A percentile compares a stretch with the other conserved stretches of the same genome.
phyloP scores from a whole-genome alignment of 2,329 filamentous ascomycete genomes.

The Bertia moriformis region DNA sequence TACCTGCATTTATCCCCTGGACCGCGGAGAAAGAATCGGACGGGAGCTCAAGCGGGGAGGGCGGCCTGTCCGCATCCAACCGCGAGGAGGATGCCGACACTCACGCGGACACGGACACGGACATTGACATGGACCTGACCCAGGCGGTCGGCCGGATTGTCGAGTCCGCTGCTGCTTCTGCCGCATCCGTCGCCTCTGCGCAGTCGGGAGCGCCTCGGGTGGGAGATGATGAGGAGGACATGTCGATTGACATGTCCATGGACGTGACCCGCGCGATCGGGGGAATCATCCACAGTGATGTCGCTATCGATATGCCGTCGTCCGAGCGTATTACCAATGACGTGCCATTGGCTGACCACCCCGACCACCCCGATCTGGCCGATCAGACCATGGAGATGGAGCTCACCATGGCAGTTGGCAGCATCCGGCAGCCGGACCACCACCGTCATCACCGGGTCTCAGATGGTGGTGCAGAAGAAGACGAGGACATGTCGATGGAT shows the following conservation, averaged over 20 bases:
- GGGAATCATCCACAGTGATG: not conserved
- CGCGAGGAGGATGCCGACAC: slow-evolving; percentile 4
- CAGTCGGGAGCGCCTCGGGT: slow-evolving; percentile 30
- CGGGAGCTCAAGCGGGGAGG: slow-evolving; percentile 9
- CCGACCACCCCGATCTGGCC: slow-evolving; percentile 25
- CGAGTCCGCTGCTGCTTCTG: slow-evolving; percentile 11
- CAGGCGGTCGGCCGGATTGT: slow-evolving; percentile 26
- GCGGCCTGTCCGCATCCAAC: slow-evolving; percentile 1
- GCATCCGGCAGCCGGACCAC: slow-evolving; percentile 14
- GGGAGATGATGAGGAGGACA: slow-evolving; percentile 30
- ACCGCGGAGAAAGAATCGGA: slow-evolving; percentile 5
- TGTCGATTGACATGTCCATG: slow-evolving; percentile 27
- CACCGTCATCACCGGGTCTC: slow-evolving; percentile 11
- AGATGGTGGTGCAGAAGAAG: slow-evolving; percentile 15
- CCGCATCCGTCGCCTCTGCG: too few species aligned
- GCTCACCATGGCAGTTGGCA: slow-evolving; percentile 24
- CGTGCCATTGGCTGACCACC: slow-evolving; percentile 20
- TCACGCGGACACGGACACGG: slow-evolving; percentile 29
- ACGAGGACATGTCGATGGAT: slow-evolving; percentile 30
- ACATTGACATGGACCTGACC: slow-evolving; percentile 41
- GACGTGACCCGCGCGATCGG: not conserved
- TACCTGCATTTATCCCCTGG: too few species aligned
- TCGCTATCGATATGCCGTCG: not conserved
- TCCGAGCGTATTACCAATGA: not conserved
- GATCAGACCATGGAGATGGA: slow-evolving; percentile 67